Evolutionary conservation across 768 basidiomycete genomes (phyloP).

Genomic region (Grammothele lineata): DNA sequence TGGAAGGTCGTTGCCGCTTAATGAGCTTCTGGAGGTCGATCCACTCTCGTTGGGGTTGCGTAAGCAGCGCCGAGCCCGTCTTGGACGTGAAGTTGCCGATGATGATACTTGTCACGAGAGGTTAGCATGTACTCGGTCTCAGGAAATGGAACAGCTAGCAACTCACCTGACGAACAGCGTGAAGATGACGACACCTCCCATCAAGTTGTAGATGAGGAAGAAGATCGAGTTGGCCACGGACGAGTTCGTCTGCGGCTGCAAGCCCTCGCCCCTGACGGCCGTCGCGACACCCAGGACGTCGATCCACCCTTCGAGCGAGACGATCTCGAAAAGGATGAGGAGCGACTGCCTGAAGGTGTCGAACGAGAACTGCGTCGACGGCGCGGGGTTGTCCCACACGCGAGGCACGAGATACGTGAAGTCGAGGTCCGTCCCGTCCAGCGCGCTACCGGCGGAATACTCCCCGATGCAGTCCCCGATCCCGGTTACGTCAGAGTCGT

Average conservation of each 20-base stretch:
- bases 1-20: constrained; percentile 80
- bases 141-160: not conserved
- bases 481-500: constrained; percentile 55
- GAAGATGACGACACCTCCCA: constrained; percentile 86
- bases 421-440: constrained; percentile 42
- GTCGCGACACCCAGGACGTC: constrained; percentile 84
- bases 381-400: constrained; percentile 85
- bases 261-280: constrained; percentile 64
- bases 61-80: constrained; percentile 83
- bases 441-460: constrained; percentile 47
- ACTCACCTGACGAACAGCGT: constrained; percentile 85
- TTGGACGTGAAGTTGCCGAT: constrained; percentile 88
- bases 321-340: constrained; percentile 93
- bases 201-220: constrained; percentile 85
- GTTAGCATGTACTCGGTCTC: constrained; percentile 8
- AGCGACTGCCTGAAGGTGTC: constrained; percentile 81
- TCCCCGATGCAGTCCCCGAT: constrained; percentile 70
- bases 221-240: constrained; percentile 85
- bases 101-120: constrained; percentile 67
- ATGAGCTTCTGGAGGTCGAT: constrained; percentile 89
- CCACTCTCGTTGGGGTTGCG: constrained; percentile 88
- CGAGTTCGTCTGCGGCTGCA: constrained; percentile 68
- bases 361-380: constrained; percentile 83
- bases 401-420: constrained; percentile 77
- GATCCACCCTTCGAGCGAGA: constrained; percentile 96